phyloP scores from a whole-genome alignment of 2,329 filamentous ascomycete genomes.

The Microcyclospora tardicrescens region DNA sequence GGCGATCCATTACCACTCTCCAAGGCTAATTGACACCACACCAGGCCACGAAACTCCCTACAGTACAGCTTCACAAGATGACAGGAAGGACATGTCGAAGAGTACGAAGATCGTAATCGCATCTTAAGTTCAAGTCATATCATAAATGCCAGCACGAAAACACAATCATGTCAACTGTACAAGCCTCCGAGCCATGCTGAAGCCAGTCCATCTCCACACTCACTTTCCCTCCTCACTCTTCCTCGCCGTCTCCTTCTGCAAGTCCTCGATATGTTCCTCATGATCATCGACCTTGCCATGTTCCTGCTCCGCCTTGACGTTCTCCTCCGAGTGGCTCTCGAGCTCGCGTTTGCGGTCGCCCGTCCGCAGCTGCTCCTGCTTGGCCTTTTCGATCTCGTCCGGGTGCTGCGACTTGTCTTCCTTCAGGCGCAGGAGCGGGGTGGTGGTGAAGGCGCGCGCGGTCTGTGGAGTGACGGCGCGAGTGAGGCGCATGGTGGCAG shows the following conservation, averaged over 20 bases:
- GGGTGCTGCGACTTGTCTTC: slow-evolving; percentile 26
- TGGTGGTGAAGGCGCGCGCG: slow-evolving; percentile 18
- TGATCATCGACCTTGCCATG: slow-evolving; percentile 27
- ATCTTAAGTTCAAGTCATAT: no score
- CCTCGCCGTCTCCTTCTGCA: slow-evolving; percentile 32
- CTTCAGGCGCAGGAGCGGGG: slow-evolving; percentile 24
- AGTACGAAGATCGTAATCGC: no score
- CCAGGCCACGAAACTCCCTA: no score
- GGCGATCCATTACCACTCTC: no score
- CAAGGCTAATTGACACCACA: no score
- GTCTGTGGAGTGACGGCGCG: not conserved
- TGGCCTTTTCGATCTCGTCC: slow-evolving; percentile 29
- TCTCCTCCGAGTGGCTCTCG: slow-evolving; percentile 27
- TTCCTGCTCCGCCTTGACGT: slow-evolving; percentile 30
- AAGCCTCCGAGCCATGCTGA: no score
- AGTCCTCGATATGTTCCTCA: slow-evolving; percentile 29
- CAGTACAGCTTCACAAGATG: no score
- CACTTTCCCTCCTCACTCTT: slow-evolving; percentile 26
- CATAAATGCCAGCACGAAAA: no score
- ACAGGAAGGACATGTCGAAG: no score
- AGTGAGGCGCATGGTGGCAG: slow-evolving; percentile 1
- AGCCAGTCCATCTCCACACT: not conserved
- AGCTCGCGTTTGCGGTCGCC: slow-evolving; percentile 31
- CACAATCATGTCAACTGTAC: no score
- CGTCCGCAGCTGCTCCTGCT: slow-evolving; percentile 31